Evolutionary conservation across 768 basidiomycete genomes (phyloP), one percentile per base, ranked within the genome.

Genomic region (Strobilomyces confusus): DNA sequence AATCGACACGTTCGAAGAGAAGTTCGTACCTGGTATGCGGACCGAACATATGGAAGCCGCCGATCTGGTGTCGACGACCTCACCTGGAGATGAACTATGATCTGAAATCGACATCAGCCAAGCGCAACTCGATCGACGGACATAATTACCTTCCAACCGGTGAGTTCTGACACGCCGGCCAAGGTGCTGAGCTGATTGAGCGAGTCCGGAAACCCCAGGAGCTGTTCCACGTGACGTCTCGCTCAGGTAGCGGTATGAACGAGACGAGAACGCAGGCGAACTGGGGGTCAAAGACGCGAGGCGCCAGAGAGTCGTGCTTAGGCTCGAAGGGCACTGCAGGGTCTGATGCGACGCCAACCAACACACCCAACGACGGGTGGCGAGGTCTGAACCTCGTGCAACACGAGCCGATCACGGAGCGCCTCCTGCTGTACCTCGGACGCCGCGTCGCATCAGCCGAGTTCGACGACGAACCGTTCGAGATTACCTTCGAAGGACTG

Each of bases 241-340:
- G 70, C 5, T 77, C 60, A 0, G 81, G 80, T 19, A 87, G 78
- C 0, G 89, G 89, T 58, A 87, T 80, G 51, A 80, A 81, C 30
- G 81, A 84, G 44, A 81, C 81, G 2, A 92, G 73, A 25, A 77
- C 75, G n/a, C 88, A 81, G 3, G 81, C 78, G 44, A 89, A 79
- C 48, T 77, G 74, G 0, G 86, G 82, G 59, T 91, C 87, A 44
- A 92, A 87, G 2, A 79, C 80, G 3, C 75, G 69, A 17, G 63
- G 66, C 0, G 80, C 82, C 0, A 75, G 71, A 4, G 88, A 87
- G 20, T 69, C 64, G 5, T 70, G 62, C 0, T 54, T 55, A 3
- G 75, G 78, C 5, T 73, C 68, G 1, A 74, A 68, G 1, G 72
- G 59, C 1, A 75, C 72, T 19, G 67, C 17, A 68, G 43, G 4